Evolutionary conservation across 1,284 basidiomycete genomes (phyloP), one percentile per base, ranked within the genome.

Genomic region (Irpex sp.): DNA sequence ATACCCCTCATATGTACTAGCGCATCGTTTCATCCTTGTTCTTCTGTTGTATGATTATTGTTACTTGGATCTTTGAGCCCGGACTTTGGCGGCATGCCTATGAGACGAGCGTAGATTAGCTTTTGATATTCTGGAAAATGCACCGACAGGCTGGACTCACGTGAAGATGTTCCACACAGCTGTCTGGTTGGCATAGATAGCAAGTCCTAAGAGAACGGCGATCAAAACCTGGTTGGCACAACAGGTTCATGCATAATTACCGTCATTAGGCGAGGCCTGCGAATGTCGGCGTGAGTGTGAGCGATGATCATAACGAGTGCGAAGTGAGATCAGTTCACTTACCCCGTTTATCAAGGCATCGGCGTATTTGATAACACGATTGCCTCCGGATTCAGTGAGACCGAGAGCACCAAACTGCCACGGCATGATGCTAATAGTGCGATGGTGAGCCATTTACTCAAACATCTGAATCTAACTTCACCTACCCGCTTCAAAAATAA

Each of bases 371-470:
- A 85, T 80, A 44, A 82, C 68, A 36, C 80, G 79, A 68, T 85
- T 82, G 1, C 83, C 84, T 7, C 80, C 79, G 66, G 75, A 73
- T 68, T 86, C 83, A 26, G 75, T 83, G 59, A 85, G 72, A 31
- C 78, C 79, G 3, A 82, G 70, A 61, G 77, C 74, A 9, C 84
- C 83, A 65, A 82, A 85, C 72, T 86, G 84, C 84, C 84, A 86
- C 0, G 82, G 83, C 77, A 86, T 80, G 60, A 85, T 83, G 1
- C 85, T 83, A 56, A 6, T 63, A 37, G 6, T 49, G 1, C 40
- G 2, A 15, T 11, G 8, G 40, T 15, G 37, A 57, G 34, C 17
- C 59, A 51, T 51, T 55, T 36, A 37, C 40, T 36, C 54, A 37
- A 56, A 17, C 19, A 56, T 4, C 6, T 9, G 19, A 56, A 56